Conservation (phyloP, 2,329 filamentous ascomycete genomes). For the Penicillium corylophilum region DNA sequence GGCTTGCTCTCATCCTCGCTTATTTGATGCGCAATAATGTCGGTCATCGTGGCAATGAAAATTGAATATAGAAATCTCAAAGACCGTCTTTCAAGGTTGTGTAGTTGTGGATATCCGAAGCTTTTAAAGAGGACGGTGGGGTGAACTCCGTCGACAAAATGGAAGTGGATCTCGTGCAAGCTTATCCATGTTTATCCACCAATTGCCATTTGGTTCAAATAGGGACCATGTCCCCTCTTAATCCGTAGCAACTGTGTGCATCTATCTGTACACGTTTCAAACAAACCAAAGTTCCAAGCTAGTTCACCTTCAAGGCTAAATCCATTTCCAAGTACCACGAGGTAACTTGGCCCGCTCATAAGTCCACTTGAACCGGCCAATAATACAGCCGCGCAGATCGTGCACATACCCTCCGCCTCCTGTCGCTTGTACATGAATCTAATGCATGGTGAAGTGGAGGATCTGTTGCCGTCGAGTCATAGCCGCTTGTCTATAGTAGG, state of each 20-base stretch:
- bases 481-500: not conserved
- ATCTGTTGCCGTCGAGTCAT: not conserved
- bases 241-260: not conserved
- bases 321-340: too few relatives aligned
- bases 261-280: too few relatives aligned
- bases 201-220: conserved; percentile 1
- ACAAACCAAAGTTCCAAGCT: too few relatives aligned
- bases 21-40: not conserved
- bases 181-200: conserved; percentile 6
- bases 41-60: conserved; percentile 3
- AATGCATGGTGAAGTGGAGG: not conserved
- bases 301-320: too few relatives aligned
- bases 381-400: too few relatives aligned
- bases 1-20: conserved; percentile 32
- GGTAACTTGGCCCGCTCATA: not conserved
- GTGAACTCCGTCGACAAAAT: conserved; percentile 13
- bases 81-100: too few relatives aligned
- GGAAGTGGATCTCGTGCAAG: conserved; percentile 6
- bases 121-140: conserved; percentile 1
- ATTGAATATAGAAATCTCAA: too few relatives aligned
- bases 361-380: too few relatives aligned
- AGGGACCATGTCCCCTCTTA: not conserved
- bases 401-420: too few relatives aligned
- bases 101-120: not conserved
- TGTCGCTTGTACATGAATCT: not conserved